Percentiles rank a stretch among this genome's conserved stretches.
phyloP scores from a whole-genome alignment of 139 green algal species.

The Picochlorum sp. region DNA sequence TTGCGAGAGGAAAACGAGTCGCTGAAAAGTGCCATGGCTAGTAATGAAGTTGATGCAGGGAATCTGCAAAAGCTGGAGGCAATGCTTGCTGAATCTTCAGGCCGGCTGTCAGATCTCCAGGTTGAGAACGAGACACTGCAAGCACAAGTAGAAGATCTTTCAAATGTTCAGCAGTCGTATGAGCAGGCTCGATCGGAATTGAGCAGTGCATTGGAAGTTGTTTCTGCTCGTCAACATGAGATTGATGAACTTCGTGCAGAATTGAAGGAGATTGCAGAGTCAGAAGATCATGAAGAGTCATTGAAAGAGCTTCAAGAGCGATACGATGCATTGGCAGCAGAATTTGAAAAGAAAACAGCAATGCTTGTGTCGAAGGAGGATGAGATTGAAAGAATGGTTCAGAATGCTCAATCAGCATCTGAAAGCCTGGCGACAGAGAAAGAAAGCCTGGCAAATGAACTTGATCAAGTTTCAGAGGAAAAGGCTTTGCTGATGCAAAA shows the following conservation, averaged over 20 bases:
- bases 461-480: no score
- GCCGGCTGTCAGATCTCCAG: background rate
- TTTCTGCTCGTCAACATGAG: background rate
- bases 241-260: background rate
- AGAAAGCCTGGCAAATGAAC: no score
- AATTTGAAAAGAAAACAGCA: background rate
- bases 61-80: background rate
- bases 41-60: background rate
- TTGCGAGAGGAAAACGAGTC: conserved; percentile 2
- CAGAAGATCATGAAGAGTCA: background rate
- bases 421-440: no score
- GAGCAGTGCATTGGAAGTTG: background rate
- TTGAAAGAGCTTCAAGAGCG: background rate
- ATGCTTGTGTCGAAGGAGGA: no score
- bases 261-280: background rate
- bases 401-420: no score
- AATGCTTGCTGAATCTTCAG: conserved; percentile 10
- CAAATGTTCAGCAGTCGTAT: background rate
- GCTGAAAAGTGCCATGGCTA: background rate
- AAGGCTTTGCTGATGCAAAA: no score
- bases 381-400: no score
- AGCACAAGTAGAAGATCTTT: background rate
- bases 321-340: background rate
- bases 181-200: background rate
- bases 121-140: background rate